These are phyloP conservation scores for Agapanthus africanus DNA, from an alignment of 106 monocot species.

Conservation along the genomic window DNA sequence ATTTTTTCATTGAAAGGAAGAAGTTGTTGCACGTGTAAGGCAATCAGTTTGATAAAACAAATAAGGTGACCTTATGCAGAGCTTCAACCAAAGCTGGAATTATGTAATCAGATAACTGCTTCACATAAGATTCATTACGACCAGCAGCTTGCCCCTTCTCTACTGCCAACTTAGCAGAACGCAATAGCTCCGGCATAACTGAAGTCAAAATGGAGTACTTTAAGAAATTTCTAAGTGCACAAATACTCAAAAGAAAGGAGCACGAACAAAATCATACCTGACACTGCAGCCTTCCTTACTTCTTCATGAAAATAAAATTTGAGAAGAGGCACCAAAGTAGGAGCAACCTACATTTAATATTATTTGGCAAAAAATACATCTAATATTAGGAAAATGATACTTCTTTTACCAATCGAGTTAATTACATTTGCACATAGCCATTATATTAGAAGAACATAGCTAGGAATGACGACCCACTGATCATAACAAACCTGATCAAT, in stretches of 20 bases:
- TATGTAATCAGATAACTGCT: slow-evolving; percentile 84
- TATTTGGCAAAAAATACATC: too few relatives aligned
- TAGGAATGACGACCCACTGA: background rate
- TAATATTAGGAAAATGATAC: background rate
- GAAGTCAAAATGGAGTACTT: background rate
- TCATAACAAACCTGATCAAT: slow-evolving; percentile 69
- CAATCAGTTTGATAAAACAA: background rate
- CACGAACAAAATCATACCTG: slow-evolving; percentile 42
- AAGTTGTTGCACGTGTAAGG: background rate
- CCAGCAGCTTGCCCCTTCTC: slow-evolving; percentile 85
- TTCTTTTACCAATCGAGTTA: background rate
- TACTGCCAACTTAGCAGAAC: slow-evolving; percentile 81
- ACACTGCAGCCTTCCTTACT: slow-evolving; percentile 92
- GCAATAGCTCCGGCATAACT: slow-evolving; percentile 97
- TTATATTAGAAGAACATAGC: background rate
- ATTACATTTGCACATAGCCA: background rate
- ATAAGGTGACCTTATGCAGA: slow-evolving; percentile 59
- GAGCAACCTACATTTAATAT: slow-evolving; percentile 78
- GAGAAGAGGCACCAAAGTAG: slow-evolving; percentile 84
- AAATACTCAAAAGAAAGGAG: background rate
- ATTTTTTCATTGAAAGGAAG: background rate
- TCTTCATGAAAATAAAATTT: slow-evolving; percentile 99
- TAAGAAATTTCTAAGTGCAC: background rate
- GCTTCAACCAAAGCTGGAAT: slow-evolving; percentile 91
- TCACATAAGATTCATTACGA: slow-evolving; percentile 86